These are phyloP conservation scores for Lablab purpureus DNA, from an alignment of 306 rosid genomes.

Conservation along the genomic window DNA sequence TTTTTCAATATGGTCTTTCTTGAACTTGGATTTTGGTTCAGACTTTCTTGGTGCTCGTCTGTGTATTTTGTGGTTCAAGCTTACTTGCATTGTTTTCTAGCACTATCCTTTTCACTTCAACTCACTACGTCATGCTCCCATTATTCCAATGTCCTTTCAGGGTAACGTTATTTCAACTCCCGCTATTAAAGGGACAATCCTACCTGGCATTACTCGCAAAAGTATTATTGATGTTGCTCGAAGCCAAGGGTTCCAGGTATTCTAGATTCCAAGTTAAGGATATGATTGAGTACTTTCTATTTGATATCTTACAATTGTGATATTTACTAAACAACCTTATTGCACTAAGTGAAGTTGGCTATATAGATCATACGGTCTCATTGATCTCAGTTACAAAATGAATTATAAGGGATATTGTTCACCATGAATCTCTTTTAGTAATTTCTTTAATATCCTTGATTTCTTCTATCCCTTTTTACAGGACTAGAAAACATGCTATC, in stretches of 20 bases:
- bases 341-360: not conserved
- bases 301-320: constrained; percentile 16
- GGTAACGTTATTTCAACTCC: constrained; percentile 85
- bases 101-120: constrained; percentile 23
- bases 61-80: not conserved
- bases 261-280: constrained; percentile 33
- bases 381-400: not conserved
- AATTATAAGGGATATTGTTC: not conserved
- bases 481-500: not conserved
- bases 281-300: constrained; percentile 35
- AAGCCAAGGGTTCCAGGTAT: constrained; percentile 91
- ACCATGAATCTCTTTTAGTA: not conserved
- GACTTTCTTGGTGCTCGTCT: constrained; percentile 23
- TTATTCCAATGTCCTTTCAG: constrained; percentile 53
- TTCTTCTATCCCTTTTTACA: not conserved
- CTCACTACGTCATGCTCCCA: constrained; percentile 16
- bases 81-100: not conserved
- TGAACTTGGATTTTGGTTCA: constrained; percentile 12
- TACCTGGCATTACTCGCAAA: constrained; percentile 97
- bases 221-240: constrained; percentile 94
- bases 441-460: not conserved
- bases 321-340: not conserved
- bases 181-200: constrained; percentile 87
- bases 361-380: not conserved
- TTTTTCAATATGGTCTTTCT: constrained; percentile 11